Evolutionary conservation across 129 eudicot genomes (phyloP), one percentile per base, ranked within the genome.

Genomic region (Flaveria linearis): DNA sequence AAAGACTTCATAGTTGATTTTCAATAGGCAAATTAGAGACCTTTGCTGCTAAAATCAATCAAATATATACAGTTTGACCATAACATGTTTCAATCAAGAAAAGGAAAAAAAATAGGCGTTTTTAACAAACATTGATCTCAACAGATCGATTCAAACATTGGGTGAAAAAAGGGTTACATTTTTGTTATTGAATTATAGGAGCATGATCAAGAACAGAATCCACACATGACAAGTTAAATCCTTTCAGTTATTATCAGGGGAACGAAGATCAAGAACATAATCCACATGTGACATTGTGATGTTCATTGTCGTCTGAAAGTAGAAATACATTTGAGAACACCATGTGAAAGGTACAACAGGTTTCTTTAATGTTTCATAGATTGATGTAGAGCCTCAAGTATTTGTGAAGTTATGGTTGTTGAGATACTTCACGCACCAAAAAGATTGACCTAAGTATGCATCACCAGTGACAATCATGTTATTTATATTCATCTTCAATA

Each of bases 311-410:
- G 25, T 53, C 25, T 45, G 22, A 63, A 76, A 76, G 52, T 63
- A n/a, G 7, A 16, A 18, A 73, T 23, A 47, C 20, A 43, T 74
- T 10, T 25, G 58, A 17, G 12, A 74, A 42, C 55, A 74, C 17
- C 79, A 63, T 63, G 72, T 49, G 72, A 75, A 75, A 26, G 64
- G 20, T 15, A 64, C 73, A 49, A 76, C 80, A 76, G 16, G 80
- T 14, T 64, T 64, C 61, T 47, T 76, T 64, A 64, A 50, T 64
- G 73, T 49, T 42, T 50, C 4, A 50, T 49, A 60, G 30, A 43
- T 74, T 61, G 33, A 74, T 15, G 51, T 75, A 47, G 50, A 63
- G 79, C 50, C 45, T 75, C 33, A 33, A 64, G 50, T 74, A 18
- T 65, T 64, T 64, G 9, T 64, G 47, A 64, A n/a, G 69, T 62